A percentile compares a stretch with the other conserved stretches of the same genome.
phyloP scores from a whole-genome alignment of 495 filamentous ascomycete genomes.

The Aspergillus egyptiacus region DNA sequence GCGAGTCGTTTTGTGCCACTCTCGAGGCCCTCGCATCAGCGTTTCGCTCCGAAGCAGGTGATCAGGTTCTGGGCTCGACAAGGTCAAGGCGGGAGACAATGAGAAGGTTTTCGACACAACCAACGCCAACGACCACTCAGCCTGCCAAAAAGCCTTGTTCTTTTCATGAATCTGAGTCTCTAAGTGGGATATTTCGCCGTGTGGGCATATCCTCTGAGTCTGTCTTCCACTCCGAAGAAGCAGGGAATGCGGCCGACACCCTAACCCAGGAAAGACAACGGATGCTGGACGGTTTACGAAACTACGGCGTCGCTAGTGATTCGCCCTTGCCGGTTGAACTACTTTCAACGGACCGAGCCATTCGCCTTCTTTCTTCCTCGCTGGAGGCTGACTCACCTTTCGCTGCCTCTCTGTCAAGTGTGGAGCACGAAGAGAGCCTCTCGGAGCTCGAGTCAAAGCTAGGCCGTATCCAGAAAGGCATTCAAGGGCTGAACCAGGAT shows the following conservation, averaged over 20 bases:
- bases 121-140: constrained; percentile 13
- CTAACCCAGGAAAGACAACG: constrained; percentile 30
- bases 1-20: constrained; percentile 35
- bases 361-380: constrained; percentile 27
- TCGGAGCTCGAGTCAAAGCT: constrained; percentile 28
- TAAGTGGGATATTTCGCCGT: constrained; percentile 35
- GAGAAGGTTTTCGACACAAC: constrained; percentile 26
- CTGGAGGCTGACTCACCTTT: constrained; percentile 30
- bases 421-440: constrained; percentile 23
- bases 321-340: constrained; percentile 28
- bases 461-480: constrained; percentile 26
- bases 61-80: constrained; percentile 18
- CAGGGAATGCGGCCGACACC: constrained; percentile 15
- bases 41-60: constrained; percentile 31
- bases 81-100: constrained; percentile 29
- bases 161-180: constrained; percentile 22
- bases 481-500: constrained; percentile 31
- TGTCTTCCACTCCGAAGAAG: constrained; percentile 23
- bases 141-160: constrained; percentile 12
- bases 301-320: constrained; percentile 27
- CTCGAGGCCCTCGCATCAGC: constrained; percentile 29
- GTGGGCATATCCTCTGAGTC: constrained; percentile 32
- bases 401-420: constrained; percentile 26
- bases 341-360: constrained; percentile 27
- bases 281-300: constrained; percentile 23